Percentiles rank a stretch among this genome's conserved stretches.
Conservation (phyloP, 164 flowering plant genomes). For the Tetrastigma voinierianum region DNA sequence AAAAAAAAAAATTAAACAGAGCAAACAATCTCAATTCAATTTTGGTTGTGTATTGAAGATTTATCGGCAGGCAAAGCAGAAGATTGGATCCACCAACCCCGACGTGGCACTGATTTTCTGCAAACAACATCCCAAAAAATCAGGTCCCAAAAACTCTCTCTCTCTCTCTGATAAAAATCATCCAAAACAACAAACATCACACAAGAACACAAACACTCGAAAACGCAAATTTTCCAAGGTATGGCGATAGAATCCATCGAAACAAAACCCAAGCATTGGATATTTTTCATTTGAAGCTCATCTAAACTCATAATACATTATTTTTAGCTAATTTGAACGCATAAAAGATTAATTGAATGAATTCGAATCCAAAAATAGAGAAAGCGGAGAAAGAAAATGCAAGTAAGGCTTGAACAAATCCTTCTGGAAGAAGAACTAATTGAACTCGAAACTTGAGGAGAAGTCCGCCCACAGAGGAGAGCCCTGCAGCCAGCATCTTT, state of each 20-base stretch:
- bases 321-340: no score
- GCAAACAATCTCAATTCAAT: constrained; percentile 24
- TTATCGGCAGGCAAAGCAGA: constrained; percentile 12
- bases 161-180: background rate
- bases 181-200: background rate
- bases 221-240: background rate
- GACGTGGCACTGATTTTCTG: constrained; percentile 36
- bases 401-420: background rate
- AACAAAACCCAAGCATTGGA: background rate
- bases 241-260: background rate
- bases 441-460: constrained; percentile 23
- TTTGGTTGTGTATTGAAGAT: background rate
- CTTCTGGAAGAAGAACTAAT: constrained; percentile 20
- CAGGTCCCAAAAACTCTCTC: background rate
- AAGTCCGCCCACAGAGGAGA: constrained; percentile 33
- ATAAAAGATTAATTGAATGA: background rate
- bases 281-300: no score
- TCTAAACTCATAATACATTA: no score
- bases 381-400: background rate
- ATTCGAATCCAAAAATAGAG: background rate
- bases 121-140: constrained; percentile 11
- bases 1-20: no score
- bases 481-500: constrained; percentile 46
- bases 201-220: background rate
- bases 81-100: constrained; percentile 27